Conservation (phyloP, 257 asterid genomes). For the Lycium ferocissimum region DNA sequence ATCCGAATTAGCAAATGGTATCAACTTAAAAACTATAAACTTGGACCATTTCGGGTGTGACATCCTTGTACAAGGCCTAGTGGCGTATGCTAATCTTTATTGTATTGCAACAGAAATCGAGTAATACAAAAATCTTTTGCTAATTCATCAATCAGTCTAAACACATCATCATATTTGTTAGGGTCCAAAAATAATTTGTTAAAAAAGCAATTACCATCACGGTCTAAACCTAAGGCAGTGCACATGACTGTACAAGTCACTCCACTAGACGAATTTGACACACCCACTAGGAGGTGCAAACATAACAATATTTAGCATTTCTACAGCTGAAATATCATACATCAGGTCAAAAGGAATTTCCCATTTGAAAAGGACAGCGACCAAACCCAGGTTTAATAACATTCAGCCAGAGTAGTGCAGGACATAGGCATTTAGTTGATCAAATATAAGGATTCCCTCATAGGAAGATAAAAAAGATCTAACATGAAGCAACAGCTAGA, state of each 20-base stretch:
- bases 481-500: background rate
- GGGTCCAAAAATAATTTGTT: background rate
- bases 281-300: background rate
- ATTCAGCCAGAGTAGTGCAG: conserved; percentile 15
- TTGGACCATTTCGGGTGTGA: background rate
- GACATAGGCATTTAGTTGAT: background rate
- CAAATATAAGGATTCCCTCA: conserved; percentile 1
- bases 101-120: background rate
- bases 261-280: background rate
- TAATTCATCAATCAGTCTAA: background rate
- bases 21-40: background rate
- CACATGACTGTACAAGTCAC: background rate
- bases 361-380: background rate
- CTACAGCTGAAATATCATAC: background rate
- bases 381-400: background rate
- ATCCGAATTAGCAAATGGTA: background rate
- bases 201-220: background rate
- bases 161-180: background rate
- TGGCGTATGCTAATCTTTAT: background rate
- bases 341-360: background rate
- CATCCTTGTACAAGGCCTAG: background rate
- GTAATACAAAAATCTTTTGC: background rate
- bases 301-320: background rate
- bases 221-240: background rate
- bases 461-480: background rate